phyloP scores from a whole-genome alignment of 768 basidiomycete genomes.

The Cyclocybe aegerita region DNA sequence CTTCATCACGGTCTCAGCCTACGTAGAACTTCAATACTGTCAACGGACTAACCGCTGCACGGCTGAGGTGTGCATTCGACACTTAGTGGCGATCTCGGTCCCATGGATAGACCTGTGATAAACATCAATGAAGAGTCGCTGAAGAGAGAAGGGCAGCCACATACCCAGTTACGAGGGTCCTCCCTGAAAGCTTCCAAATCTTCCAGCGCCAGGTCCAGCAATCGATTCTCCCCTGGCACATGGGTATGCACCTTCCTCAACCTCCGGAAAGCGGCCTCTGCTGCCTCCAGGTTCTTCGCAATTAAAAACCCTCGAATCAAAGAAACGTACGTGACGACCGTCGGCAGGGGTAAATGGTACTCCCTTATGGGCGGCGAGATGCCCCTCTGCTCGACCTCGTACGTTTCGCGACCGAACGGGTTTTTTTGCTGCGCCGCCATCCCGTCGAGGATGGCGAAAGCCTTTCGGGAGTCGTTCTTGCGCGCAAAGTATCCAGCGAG shows the following conservation, averaged over 20 bases:
- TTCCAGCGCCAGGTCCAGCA: not conserved
- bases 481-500: conserved; percentile 46
- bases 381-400: not conserved
- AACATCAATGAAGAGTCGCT: too few relatives aligned
- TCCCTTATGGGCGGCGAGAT: not conserved
- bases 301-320: conserved; percentile 22
- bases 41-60: too few relatives aligned
- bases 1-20: too few relatives aligned
- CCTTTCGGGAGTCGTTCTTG: conserved; percentile 29
- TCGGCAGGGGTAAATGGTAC: conserved; percentile 12
- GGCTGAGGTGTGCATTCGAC: too few relatives aligned
- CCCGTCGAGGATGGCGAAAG: conserved; percentile 40
- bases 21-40: too few relatives aligned
- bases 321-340: conserved; percentile 21
- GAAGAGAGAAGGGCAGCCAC: too few relatives aligned
- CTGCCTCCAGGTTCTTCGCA: conserved; percentile 12
- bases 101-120: too few relatives aligned
- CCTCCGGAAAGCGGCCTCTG: conserved; percentile 9
- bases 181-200: too few relatives aligned
- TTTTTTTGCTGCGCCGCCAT: conserved; percentile 28
- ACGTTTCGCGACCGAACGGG: too few relatives aligned
- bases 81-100: too few relatives aligned
- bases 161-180: too few relatives aligned
- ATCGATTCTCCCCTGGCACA: conserved; percentile 4
- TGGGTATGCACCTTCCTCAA: conserved; percentile 1